phyloP scores from a whole-genome alignment of 805 yeast species.

The Ogataea trehalophila region DNA sequence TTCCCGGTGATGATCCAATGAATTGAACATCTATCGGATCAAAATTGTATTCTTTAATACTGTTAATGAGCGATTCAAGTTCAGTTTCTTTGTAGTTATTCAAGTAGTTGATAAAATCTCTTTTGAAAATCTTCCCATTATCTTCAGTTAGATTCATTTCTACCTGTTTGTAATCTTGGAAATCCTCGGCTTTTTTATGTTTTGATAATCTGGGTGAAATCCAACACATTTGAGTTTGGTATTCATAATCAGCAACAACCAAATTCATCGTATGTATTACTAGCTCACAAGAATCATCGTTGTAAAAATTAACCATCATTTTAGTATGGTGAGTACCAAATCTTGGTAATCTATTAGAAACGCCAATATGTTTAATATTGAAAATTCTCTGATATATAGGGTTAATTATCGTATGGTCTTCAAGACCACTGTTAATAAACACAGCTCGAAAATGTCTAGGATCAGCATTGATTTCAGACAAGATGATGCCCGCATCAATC shows the following conservation, averaged over 20 bases:
- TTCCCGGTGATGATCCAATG: constrained; percentile 52
- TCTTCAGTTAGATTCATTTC: constrained; percentile 6
- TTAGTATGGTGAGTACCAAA: constrained; percentile 61
- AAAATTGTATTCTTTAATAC: constrained; percentile 39
- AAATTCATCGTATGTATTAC: constrained; percentile 59
- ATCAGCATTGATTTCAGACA: constrained; percentile 18
- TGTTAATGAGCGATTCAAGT: constrained; percentile 26
- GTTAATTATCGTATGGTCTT: constrained; percentile 32
- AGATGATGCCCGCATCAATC: constrained; percentile 26
- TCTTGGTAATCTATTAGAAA: constrained; percentile 24
- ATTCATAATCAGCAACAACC: constrained; percentile 47
- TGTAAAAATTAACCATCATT: constrained; percentile 54
- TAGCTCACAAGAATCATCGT: constrained; percentile 42
- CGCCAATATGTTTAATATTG: constrained; percentile 24
- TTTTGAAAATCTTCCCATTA: constrained; percentile 36
- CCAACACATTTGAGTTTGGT: constrained; percentile 68
- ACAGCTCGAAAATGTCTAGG: constrained; percentile 16
- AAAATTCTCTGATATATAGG: constrained; percentile 18
- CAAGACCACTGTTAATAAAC: constrained; percentile 31
- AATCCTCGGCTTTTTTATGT: background rate
- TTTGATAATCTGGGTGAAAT: constrained; percentile 33
- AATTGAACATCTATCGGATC: constrained; percentile 44
- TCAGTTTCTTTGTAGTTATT: constrained; percentile 33
- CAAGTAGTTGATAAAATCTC: constrained; percentile 42
- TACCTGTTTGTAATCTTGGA: background rate